Percentiles rank a stretch among this genome's conserved stretches.
phyloP scores from a whole-genome alignment of 805 yeast genomes.

The Metschnikowia gruessii region DNA sequence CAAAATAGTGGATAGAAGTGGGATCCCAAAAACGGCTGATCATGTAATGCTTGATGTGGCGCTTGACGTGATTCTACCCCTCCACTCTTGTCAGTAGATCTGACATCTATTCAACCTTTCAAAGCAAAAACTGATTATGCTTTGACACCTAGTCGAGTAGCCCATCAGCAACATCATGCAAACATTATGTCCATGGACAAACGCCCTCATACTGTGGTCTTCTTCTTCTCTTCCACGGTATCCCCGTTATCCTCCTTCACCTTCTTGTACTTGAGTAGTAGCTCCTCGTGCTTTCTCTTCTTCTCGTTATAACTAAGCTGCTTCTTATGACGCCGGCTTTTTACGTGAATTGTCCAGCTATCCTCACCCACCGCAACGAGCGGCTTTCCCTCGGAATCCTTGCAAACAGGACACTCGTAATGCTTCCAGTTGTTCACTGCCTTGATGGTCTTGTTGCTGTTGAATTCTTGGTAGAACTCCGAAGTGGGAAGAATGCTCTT shows the following conservation, averaged over 20 bases:
- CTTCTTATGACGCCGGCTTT: slow-evolving; percentile 66
- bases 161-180: too few species aligned
- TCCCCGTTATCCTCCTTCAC: slow-evolving; percentile 7
- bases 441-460: slow-evolving; percentile 40
- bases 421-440: slow-evolving; percentile 59
- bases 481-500: slow-evolving; percentile 26
- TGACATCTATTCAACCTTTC: too few species aligned
- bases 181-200: too few species aligned
- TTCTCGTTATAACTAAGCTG: slow-evolving; percentile 46
- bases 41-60: too few species aligned
- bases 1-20: too few species aligned
- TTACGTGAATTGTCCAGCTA: slow-evolving; percentile 65
- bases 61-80: too few species aligned
- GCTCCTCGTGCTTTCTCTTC: slow-evolving; percentile 53
- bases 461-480: slow-evolving; percentile 19
- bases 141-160: too few species aligned
- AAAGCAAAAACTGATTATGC: too few species aligned
- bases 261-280: slow-evolving; percentile 21
- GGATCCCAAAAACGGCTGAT: too few species aligned
- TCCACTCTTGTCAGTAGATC: too few species aligned
- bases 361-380: slow-evolving; percentile 70
- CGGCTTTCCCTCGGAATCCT: slow-evolving; percentile 50
- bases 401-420: slow-evolving; percentile 63
- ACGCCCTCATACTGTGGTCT: too few species aligned
- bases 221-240: too few species aligned